Conservation (phyloP, 805 yeast species). For the Ogataea pilisensis region DNA sequence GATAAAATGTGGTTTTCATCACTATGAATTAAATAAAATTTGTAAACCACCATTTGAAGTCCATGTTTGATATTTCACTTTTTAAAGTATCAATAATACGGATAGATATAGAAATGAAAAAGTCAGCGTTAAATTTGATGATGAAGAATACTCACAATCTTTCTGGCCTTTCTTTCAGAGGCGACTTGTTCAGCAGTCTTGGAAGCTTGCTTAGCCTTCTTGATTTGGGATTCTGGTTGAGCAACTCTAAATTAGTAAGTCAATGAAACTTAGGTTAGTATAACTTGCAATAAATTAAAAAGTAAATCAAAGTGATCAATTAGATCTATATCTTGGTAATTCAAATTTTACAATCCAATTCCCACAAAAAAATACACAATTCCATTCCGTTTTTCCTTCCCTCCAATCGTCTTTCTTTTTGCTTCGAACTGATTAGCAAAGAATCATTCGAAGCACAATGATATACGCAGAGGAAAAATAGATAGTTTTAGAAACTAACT, state of each 20-base stretch:
- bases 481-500: conserved; percentile 8
- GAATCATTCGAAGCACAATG: conserved; percentile 28
- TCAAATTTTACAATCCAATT: no score
- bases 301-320: no score
- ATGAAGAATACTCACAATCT: conserved; percentile 63
- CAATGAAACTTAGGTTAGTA: conserved; percentile 2
- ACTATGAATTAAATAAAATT: conserved; percentile 15
- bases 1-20: conserved; percentile 49
- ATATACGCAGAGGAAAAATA: conserved; percentile 32
- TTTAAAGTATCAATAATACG: no score
- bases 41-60: neutral
- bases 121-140: no score
- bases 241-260: conserved; percentile 37
- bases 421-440: conserved; percentile 25
- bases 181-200: conserved; percentile 74
- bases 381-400: conserved; percentile 7
- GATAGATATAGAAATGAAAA: no score
- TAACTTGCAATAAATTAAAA: neutral
- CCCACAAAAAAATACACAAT: conserved; percentile 3
- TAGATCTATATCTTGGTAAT: no score
- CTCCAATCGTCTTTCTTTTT: conserved; percentile 13
- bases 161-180: conserved; percentile 74
- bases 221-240: conserved; percentile 79
- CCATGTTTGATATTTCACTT: no score
- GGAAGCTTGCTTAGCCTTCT: conserved; percentile 75